phyloP scores from a whole-genome alignment of 140 eudicot species.

The Senecio squalidus region DNA sequence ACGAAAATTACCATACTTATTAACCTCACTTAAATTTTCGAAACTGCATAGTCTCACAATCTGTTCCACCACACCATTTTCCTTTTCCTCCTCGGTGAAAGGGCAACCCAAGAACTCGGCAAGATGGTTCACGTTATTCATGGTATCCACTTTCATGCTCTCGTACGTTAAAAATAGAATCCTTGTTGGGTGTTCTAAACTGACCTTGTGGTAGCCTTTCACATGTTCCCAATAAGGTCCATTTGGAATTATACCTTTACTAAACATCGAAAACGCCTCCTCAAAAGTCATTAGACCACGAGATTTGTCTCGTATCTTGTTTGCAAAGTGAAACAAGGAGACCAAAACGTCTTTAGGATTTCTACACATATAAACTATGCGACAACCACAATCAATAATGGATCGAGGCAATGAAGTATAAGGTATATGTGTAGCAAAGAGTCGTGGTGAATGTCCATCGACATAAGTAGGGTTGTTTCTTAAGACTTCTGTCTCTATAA shows the following conservation, averaged over 20 bases:
- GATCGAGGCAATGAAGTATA: too few relatives aligned
- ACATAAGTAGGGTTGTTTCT: too few relatives aligned
- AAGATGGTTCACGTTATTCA: slow-evolving; percentile 3
- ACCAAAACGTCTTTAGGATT: too few relatives aligned
- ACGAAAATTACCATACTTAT: slow-evolving; percentile 13
- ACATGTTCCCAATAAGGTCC: slow-evolving; percentile 31
- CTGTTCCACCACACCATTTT: slow-evolving; percentile 14
- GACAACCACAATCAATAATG: too few relatives aligned
- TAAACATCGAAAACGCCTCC: slow-evolving; percentile 24
- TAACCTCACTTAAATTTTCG: slow-evolving; percentile 21
- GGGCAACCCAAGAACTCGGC: slow-evolving; percentile 20
- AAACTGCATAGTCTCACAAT: slow-evolving; percentile 9
- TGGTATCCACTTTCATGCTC: slow-evolving; percentile 10
- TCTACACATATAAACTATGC: too few relatives aligned
- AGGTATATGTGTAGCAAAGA: too few relatives aligned
- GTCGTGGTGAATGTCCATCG: too few relatives aligned
- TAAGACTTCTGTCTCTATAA: too few relatives aligned
- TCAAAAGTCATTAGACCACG: slow-evolving; percentile 1
- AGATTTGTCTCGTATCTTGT: slow-evolving; percentile 8
- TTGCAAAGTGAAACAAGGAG: background rate
- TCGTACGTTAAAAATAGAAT: slow-evolving; percentile 18
- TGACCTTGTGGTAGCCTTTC: slow-evolving; percentile 13
- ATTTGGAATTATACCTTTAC: slow-evolving; percentile 13
- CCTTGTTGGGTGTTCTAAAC: slow-evolving; percentile 13
- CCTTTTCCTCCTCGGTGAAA: slow-evolving; percentile 16